These are phyloP conservation scores for Harrya chromipes DNA, from an alignment of 768 basidiomycete genomes.

Conservation along the genomic window DNA sequence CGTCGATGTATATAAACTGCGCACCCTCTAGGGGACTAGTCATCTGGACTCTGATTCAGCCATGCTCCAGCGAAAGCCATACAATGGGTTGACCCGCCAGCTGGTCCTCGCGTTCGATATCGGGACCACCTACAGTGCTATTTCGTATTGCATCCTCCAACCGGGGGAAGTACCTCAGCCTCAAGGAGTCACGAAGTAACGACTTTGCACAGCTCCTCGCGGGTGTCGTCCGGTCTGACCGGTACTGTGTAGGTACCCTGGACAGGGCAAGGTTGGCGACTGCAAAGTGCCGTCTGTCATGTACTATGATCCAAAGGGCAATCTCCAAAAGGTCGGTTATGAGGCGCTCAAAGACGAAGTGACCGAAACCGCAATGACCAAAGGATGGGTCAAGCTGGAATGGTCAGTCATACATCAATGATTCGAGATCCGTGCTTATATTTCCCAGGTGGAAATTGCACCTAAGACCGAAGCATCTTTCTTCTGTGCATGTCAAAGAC, in stretches of 20 bases:
- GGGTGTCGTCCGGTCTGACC: slow-evolving; percentile 19
- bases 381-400: slow-evolving; percentile 43
- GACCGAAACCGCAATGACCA: slow-evolving; percentile 33
- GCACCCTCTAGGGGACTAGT: neutral
- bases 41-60: neutral
- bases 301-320: slow-evolving; percentile 41
- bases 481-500: slow-evolving; percentile 22
- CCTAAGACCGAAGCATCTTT: slow-evolving; percentile 33
- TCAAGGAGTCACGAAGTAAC: slow-evolving; percentile 20
- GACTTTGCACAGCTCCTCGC: slow-evolving; percentile 18
- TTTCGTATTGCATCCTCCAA: slow-evolving; percentile 38
- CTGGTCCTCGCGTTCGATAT: slow-evolving; percentile 38
- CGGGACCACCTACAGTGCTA: slow-evolving; percentile 36
- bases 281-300: slow-evolving; percentile 46
- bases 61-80: slow-evolving; percentile 34
- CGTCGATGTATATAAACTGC: slow-evolving; percentile 4
- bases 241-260: slow-evolving; percentile 29
- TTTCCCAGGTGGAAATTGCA: slow-evolving; percentile 36
- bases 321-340: slow-evolving; percentile 37
- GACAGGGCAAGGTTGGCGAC: slow-evolving; percentile 38
- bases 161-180: slow-evolving; percentile 29
- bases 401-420: slow-evolving; percentile 27
- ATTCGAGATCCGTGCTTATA: neutral
- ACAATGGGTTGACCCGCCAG: slow-evolving; percentile 30
- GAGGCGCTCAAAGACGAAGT: slow-evolving; percentile 39